A percentile compares a stretch with the other conserved stretches of the same genome.
phyloP scores from a whole-genome alignment of 2,329 filamentous ascomycete species.

The Lizonia empirigonia region DNA sequence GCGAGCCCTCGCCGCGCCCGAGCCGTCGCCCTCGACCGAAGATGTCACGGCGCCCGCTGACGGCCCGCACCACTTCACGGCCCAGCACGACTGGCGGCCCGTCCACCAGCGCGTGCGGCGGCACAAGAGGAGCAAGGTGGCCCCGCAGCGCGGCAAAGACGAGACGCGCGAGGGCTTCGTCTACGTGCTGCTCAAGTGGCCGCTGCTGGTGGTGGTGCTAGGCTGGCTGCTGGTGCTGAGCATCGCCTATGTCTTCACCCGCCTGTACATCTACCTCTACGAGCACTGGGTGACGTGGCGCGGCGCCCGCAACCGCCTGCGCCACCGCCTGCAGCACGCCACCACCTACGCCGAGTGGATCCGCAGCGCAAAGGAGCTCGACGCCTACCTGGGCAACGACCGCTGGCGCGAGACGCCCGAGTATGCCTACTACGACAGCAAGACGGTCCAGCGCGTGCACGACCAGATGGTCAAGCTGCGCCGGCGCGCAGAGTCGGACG shows the following conservation, averaged over 20 bases:
- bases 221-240: slow-evolving; percentile 80
- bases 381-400: slow-evolving; percentile 79
- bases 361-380: slow-evolving; percentile 75
- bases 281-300: slow-evolving; percentile 92
- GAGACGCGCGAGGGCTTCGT: slow-evolving; percentile 94
- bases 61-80: slow-evolving; percentile 71
- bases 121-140: slow-evolving; percentile 44
- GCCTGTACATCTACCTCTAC: slow-evolving; percentile 89
- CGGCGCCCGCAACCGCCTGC: slow-evolving; percentile 73
- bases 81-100: slow-evolving; percentile 94
- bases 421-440: slow-evolving; percentile 83
- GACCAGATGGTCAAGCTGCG: slow-evolving; percentile 73
- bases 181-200: slow-evolving; percentile 90
- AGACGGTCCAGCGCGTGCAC: slow-evolving; percentile 78
- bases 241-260: slow-evolving; percentile 76
- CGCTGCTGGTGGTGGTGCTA: slow-evolving; percentile 78
- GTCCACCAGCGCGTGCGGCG: slow-evolving; percentile 72
- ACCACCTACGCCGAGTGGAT: slow-evolving; percentile 85
- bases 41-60: slow-evolving; percentile 56
- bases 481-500: slow-evolving; percentile 59
- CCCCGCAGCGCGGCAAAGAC: slow-evolving; percentile 66
- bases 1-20: slow-evolving; percentile 79
- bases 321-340: slow-evolving; percentile 72
- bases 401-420: slow-evolving; percentile 77
- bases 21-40: slow-evolving; percentile 68